A percentile compares a stretch with the other conserved stretches of the same genome.
Evolutionary conservation across 2,329 filamentous ascomycete species (phyloP).

Genomic region (Metarhizium rileyi): DNA sequence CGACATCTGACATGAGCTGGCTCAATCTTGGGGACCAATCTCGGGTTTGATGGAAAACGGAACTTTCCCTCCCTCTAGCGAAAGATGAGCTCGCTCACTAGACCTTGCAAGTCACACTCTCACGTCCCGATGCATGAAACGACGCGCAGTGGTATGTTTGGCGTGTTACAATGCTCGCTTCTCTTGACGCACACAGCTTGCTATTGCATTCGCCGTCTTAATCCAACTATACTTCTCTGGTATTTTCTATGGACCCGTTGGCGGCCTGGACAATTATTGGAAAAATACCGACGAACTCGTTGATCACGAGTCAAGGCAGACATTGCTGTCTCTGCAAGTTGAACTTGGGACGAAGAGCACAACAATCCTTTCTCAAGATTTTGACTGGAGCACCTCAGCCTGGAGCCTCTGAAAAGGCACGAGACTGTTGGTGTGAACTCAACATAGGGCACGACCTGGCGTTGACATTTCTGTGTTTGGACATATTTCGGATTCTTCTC

Average conservation of each 20-base stretch:
- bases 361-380: too few species aligned
- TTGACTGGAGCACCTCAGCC: background rate
- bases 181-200: background rate
- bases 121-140: background rate
- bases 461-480: conserved; percentile 19
- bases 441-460: conserved; percentile 17
- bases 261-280: too few species aligned
- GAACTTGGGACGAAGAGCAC: too few species aligned
- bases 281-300: too few species aligned
- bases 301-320: too few species aligned
- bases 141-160: background rate
- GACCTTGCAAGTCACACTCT: background rate
- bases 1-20: conserved; percentile 67
- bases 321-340: too few species aligned
- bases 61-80: background rate
- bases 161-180: background rate
- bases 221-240: background rate
- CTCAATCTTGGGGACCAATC: conserved; percentile 54
- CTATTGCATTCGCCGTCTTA: background rate
- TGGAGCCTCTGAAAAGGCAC: background rate
- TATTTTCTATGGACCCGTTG: background rate
- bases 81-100: background rate
- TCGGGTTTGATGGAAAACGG: conserved; percentile 9
- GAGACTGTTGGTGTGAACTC: background rate
- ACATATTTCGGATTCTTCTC: conserved; percentile 23